Base-by-base conservation (phyloP, 2,329 filamentous ascomycete genomes). In the Exophiala calicioides region DNA sequence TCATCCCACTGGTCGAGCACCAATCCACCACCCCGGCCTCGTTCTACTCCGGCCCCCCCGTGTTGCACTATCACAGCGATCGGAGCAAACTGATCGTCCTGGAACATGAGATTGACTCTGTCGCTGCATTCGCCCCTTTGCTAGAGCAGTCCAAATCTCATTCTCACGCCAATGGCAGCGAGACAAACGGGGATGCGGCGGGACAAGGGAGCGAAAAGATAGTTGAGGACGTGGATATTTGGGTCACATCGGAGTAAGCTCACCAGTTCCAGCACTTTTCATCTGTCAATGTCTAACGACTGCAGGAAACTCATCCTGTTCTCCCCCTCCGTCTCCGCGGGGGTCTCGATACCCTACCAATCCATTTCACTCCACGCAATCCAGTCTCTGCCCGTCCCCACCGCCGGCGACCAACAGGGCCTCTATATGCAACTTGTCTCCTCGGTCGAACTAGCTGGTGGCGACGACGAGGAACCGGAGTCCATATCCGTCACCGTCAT, bases 321-420 rank as follows among this genome's bases (percentile, higher is more conserved):
- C 59, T 68, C 67, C 20, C 50, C 63, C 8, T 9, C 63, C 6
- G 51, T 61, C 16, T 55, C 61, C 4, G 52, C 60, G 2, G 72
- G 72, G 35, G 52, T 75, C 48, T 65, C 71, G 23, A 72, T 75
- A 39, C 68, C 71, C 29, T 75, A 75, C 59, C 72, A 70, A 5
- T 65, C 66, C 29, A 74, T 75, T 56, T 73, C 71, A 15, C 62
- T 75, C 3, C 72, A 75, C 49, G 72, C 72, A 18, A 69, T 74
- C 53, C 71, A 74, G 55, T 65, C 69, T 27, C 64, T 73, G 18
- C 66, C 56, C 5, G 47, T 68, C 32, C 69, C 68, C 18, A 34
- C 50, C 5, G 34, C 41, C 4, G 47, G 51, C 7, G 55, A 59
- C 19, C 53, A 58, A 29, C 71, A 74, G 56, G 71, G 71, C 1